These are phyloP conservation scores for Diaporthe sp. DNA, from an alignment of 2,329 filamentous ascomycete species.

Conservation along the genomic window DNA sequence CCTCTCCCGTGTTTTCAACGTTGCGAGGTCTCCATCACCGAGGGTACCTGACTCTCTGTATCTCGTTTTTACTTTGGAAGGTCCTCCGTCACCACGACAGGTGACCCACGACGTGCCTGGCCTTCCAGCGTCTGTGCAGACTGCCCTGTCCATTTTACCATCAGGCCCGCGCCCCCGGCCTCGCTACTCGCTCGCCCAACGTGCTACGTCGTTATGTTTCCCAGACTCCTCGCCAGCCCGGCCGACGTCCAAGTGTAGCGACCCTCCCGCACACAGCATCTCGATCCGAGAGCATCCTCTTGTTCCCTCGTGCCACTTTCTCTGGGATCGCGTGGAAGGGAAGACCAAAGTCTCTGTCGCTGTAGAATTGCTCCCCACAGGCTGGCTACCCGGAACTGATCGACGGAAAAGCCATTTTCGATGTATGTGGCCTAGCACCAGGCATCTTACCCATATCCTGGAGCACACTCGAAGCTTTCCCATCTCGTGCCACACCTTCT, in stretches of 20 bases:
- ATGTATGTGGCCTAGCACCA: slow-evolving; percentile 25
- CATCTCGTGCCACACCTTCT: slow-evolving; percentile 31
- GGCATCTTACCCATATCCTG: slow-evolving; percentile 24
- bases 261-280: not conserved
- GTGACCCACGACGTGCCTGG: slow-evolving; percentile 28
- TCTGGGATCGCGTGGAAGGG: not conserved
- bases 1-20: slow-evolving; percentile 26
- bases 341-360: not conserved
- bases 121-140: slow-evolving; percentile 20
- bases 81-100: slow-evolving; percentile 27
- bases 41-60: slow-evolving; percentile 31
- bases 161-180: slow-evolving; percentile 1
- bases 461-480: slow-evolving; percentile 31
- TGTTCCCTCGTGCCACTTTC: not conserved
- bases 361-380: not conserved
- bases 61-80: slow-evolving; percentile 16
- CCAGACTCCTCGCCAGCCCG: slow-evolving; percentile 14
- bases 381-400: slow-evolving; percentile 8
- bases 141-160: slow-evolving; percentile 29
- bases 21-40: slow-evolving; percentile 25
- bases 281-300: slow-evolving; percentile 14
- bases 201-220: slow-evolving; percentile 25
- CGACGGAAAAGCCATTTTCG: slow-evolving; percentile 26
- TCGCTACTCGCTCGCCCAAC: slow-evolving; percentile 6
- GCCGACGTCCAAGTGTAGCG: slow-evolving; percentile 8